Conservation (phyloP, 2,329 filamentous ascomycete genomes). For the Aureobasidium sp. region DNA sequence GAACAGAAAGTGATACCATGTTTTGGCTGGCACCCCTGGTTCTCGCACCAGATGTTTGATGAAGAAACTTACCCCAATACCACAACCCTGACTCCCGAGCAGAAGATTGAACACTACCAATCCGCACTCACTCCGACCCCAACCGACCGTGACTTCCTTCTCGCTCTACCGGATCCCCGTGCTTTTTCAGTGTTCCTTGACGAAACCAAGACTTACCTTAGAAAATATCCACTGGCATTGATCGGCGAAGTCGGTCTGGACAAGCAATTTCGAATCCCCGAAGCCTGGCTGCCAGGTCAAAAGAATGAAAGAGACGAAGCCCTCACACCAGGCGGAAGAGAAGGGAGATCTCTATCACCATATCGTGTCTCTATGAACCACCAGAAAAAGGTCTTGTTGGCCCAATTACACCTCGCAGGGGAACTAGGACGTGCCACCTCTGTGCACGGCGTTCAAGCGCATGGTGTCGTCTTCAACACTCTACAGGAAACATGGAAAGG, state of each 20-base stretch:
- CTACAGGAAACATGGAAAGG: slow-evolving; percentile 63
- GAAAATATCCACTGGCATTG: slow-evolving; percentile 55
- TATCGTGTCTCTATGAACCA: slow-evolving; percentile 63
- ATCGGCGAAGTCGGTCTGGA: slow-evolving; percentile 75
- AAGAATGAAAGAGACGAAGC: slow-evolving; percentile 38
- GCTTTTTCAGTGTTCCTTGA: slow-evolving; percentile 53
- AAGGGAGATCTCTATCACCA: slow-evolving; percentile 60
- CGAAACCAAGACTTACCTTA: slow-evolving; percentile 51
- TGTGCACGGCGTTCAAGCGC: slow-evolving; percentile 69
- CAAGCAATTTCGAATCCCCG: slow-evolving; percentile 67
- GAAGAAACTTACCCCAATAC: slow-evolving; percentile 38
- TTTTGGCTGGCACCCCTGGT: slow-evolving; percentile 90
- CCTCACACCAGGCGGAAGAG: slow-evolving; percentile 62
- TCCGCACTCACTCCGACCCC: slow-evolving; percentile 55
- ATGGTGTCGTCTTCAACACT: slow-evolving; percentile 61
- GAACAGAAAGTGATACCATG: slow-evolving; percentile 54
- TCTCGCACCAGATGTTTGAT: slow-evolving; percentile 68
- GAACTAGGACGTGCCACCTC: slow-evolving; percentile 59
- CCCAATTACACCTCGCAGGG: slow-evolving; percentile 66
- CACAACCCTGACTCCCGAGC: slow-evolving; percentile 33
- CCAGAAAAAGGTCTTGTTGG: slow-evolving; percentile 58
- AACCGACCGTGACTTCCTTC: slow-evolving; percentile 44
- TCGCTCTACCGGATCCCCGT: slow-evolving; percentile 52
- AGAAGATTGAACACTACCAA: slow-evolving; percentile 55
- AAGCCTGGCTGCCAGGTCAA: slow-evolving; percentile 43